Evolutionary conservation across 495 filamentous ascomycete genomes (phyloP), one percentile per base, ranked within the genome.

Genomic region (Parathielavia hyrcaniae): DNA sequence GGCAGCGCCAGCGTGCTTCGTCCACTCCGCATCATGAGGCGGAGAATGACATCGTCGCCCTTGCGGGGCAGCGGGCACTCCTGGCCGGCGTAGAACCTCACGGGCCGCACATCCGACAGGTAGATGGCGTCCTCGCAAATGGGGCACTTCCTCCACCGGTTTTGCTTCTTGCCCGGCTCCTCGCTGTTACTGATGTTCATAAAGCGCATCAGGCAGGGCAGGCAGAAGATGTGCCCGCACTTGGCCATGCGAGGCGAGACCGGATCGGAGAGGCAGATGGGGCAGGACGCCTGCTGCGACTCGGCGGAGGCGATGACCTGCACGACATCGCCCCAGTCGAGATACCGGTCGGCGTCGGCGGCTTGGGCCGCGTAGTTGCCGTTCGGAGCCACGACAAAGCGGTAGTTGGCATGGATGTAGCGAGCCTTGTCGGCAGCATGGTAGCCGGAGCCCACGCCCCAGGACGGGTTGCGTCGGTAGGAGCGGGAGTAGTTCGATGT

Each of bases 371-470:
- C 77, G 67, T 96, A 98, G 61, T 85, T 83, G 17, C 85, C 87
- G 19, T 79, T 78, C 0, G 93, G 93, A 56, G 88, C 83, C 38
- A 98, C 93, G 55, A 98, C 87, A 68, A 98, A 98, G 20, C 93
- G 84, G 68, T 98, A 98, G 70, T 98, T 98, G 26, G 93, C 90
- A 73, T 97, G 91, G 23, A 98, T 88, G 65, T 95, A 98, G 66
- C 86, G 86, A 46, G 91, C 89, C 69, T 98, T 98, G 69, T 98
- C 93, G 47, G 83, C 81, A 23, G 88, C 86, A 70, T 96, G 92
- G 69, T 96, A 88, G 12, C 92, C 92, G 38, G 91, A 96, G 1
- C 92, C 91, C 34, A 90, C 71, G 0, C 91, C 90, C 86, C 86
- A 96, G 8, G 87, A 87, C 43, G 85, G 83, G 69, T 88, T 85